These are phyloP conservation scores for Saturnispora saitoi DNA, from an alignment of 805 yeast genomes.

Conservation along the genomic window DNA sequence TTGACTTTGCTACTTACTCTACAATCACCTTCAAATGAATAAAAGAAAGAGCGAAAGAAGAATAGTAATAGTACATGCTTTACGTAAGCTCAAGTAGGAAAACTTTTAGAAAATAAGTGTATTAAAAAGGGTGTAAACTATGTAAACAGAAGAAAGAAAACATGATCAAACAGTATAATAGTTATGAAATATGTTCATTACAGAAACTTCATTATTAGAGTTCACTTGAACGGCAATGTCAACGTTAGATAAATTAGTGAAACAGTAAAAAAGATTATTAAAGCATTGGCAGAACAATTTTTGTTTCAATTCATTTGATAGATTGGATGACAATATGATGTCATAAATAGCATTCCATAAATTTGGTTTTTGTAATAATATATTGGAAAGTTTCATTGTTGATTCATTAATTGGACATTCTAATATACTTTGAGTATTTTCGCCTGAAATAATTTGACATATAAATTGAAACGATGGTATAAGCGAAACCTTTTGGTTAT, in stretches of 20 bases:
- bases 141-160: not conserved
- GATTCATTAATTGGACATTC: conserved; percentile 1
- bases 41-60: not conserved
- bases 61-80: not conserved
- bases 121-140: not conserved
- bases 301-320: not conserved
- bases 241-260: conserved; percentile 4
- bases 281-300: not conserved
- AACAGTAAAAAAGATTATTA: conserved; percentile 8
- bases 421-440: not conserved
- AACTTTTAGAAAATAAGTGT: too few relatives aligned
- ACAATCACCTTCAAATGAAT: not conserved
- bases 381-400: conserved; percentile 6
- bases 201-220: not conserved
- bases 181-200: conserved; percentile 10
- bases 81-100: not conserved
- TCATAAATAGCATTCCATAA: conserved; percentile 8
- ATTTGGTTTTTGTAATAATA: conserved; percentile 6
- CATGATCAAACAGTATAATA: conserved; percentile 9
- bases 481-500: not conserved
- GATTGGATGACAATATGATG: not conserved
- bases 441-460: conserved; percentile 3
- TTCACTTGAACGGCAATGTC: conserved; percentile 9
- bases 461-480: not conserved
- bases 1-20: too few relatives aligned